A percentile compares a stretch with the other conserved stretches of the same genome.
Conservation (phyloP, 2,329 filamentous ascomycete species). For the Balansia obtecta region DNA sequence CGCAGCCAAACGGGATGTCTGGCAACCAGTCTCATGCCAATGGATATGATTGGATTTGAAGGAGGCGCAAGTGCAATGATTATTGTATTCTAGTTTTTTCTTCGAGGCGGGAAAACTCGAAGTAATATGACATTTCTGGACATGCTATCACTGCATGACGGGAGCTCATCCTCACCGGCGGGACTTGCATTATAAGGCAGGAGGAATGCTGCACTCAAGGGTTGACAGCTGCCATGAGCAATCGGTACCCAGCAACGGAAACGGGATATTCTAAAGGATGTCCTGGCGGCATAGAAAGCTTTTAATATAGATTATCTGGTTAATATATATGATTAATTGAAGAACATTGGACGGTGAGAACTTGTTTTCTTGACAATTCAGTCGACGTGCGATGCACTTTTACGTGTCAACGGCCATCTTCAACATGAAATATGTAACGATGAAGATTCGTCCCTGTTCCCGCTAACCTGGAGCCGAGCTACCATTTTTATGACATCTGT, state of each 20-base stretch:
- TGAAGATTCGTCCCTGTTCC: no score
- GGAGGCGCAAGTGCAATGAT: background rate
- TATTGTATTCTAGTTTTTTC: background rate
- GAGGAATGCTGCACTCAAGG: no score
- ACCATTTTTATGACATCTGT: no score
- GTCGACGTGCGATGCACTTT: background rate
- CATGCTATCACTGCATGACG: no score
- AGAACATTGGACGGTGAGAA: background rate
- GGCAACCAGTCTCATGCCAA: conserved; percentile 3
- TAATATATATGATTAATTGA: background rate
- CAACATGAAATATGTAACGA: no score
- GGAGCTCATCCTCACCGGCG: no score
- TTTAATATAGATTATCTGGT: background rate
- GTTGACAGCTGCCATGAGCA: background rate
- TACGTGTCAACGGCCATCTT: background rate
- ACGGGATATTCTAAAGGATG: background rate
- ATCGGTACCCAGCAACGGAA: background rate
- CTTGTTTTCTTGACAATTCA: background rate
- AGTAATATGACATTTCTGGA: no score
- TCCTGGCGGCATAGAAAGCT: background rate
- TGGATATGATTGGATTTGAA: conserved; percentile 10
- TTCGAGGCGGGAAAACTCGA: background rate
- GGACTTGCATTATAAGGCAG: no score
- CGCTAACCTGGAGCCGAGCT: no score
- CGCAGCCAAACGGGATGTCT: background rate